Evolutionary conservation across 108 stramenopile genomes (phyloP).

Genomic region (Chaetoceros tenuissimus): DNA sequence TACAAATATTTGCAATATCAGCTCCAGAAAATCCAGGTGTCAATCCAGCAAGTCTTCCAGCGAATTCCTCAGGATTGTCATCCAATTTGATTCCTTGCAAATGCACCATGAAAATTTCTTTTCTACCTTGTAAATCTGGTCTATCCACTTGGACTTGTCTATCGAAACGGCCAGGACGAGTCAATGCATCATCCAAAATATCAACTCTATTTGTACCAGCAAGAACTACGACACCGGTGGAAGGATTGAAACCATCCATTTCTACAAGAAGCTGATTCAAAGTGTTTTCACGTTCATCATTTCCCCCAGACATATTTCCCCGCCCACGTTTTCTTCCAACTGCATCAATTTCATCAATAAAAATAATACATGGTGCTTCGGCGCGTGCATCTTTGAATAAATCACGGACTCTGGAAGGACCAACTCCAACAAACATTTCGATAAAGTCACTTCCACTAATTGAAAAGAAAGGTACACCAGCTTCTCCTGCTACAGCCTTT

Average conservation of each 20-base stretch:
- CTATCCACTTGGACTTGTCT: slow-evolving; percentile 89
- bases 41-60: slow-evolving; percentile 84
- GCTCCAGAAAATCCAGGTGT: slow-evolving; percentile 95
- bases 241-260: slow-evolving; percentile 93
- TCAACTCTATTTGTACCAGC: slow-evolving; percentile 95
- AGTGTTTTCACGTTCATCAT: slow-evolving; percentile 98
- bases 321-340: slow-evolving; percentile 92
- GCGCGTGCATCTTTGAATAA: slow-evolving; percentile 91
- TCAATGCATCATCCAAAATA: slow-evolving; percentile 88
- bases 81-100: slow-evolving; percentile 73
- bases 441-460: slow-evolving; percentile 96
- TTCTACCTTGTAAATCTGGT: slow-evolving; percentile 90
- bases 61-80: slow-evolving; percentile 49
- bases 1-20: slow-evolving; percentile 96
- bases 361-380: slow-evolving; percentile 94
- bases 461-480: slow-evolving; percentile 91
- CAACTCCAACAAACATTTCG: slow-evolving; percentile 99
- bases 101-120: slow-evolving; percentile 89
- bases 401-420: slow-evolving; percentile 95
- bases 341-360: slow-evolving; percentile 99
- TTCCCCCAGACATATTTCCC: slow-evolving; percentile 80
- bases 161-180: slow-evolving; percentile 90
- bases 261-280: slow-evolving; percentile 97
- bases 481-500: slow-evolving; percentile 99
- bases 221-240: slow-evolving; percentile 86